Percentiles rank a stretch among this genome's conserved stretches.
Evolutionary conservation across 2,329 filamentous ascomycete species (phyloP).

Genomic region (Akanthomyces uredinophilus): DNA sequence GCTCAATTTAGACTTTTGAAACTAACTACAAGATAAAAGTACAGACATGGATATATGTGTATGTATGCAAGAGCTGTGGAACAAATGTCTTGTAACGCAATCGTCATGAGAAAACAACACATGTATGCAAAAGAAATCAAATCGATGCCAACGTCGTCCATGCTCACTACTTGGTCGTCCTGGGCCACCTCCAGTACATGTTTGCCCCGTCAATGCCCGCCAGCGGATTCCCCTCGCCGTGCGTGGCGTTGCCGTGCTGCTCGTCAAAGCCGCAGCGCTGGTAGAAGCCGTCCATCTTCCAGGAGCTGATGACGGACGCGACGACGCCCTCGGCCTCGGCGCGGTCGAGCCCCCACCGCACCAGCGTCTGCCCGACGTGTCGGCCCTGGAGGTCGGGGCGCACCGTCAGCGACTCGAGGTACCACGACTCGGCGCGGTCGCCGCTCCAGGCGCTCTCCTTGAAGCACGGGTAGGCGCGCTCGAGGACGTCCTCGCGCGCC

Average conservation of each 20-base stretch:
- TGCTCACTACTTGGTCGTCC: too few relatives aligned
- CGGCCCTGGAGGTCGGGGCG: conserved; percentile 34
- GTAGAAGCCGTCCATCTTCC: conserved; percentile 37
- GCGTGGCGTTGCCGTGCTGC: conserved; percentile 9
- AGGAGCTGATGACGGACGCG: conserved; percentile 34
- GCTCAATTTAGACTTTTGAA: conserved; percentile 1
- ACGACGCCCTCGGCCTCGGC: conserved; percentile 32
- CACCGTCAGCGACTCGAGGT: conserved; percentile 32
- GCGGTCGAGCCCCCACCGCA: conserved; percentile 35
- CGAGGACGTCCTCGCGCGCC: conserved; percentile 18
- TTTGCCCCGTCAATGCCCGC: conserved; percentile 7
- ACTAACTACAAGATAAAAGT: not conserved
- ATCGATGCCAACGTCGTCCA: too few relatives aligned
- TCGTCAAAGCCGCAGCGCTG: conserved; percentile 7
- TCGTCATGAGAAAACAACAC: too few relatives aligned
- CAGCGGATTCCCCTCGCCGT: conserved; percentile 8
- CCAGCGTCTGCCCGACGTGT: conserved; percentile 33
- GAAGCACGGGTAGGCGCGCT: conserved; percentile 20
- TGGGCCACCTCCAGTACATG: conserved; percentile 12
- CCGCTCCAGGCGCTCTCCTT: conserved; percentile 25
- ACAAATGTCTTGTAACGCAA: too few relatives aligned
- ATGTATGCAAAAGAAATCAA: too few relatives aligned
- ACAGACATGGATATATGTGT: not conserved
- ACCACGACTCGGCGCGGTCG: conserved; percentile 30
- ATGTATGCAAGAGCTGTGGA: not conserved